These are phyloP conservation scores for Volvox carteri DNA, from an alignment of 163 green algal species.

Conservation along the genomic window DNA sequence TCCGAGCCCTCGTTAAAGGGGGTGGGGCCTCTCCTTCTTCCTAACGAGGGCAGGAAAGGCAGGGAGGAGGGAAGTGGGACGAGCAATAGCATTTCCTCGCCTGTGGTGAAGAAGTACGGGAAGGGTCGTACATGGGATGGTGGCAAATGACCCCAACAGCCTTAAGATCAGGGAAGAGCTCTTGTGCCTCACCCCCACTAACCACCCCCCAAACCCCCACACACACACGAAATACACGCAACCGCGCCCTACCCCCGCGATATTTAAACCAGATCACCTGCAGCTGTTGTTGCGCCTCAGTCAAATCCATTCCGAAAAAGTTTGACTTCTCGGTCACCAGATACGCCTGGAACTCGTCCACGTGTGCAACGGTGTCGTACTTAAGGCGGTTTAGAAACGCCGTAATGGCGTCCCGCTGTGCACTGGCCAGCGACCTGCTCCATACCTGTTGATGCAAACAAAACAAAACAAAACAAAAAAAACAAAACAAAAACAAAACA, in stretches of 20 bases:
- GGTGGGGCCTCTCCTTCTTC: too few species aligned
- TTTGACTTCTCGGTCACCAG: slow-evolving; percentile 55
- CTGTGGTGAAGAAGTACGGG: background rate
- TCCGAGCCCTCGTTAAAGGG: too few species aligned
- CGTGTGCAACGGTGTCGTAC: slow-evolving; percentile 26
- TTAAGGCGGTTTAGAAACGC: slow-evolving; percentile 48
- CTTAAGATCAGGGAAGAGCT: too few species aligned
- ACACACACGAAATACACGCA: too few species aligned
- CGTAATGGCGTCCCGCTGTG: slow-evolving; percentile 16
- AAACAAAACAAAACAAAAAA: too few species aligned
- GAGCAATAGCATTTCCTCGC: too few species aligned
- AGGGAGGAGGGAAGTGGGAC: background rate
- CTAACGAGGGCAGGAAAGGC: background rate
- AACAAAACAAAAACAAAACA: too few species aligned
- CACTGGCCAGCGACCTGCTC: background rate
- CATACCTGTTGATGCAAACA: slow-evolving; percentile 10
- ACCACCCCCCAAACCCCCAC: too few species aligned
- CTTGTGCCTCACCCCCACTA: too few species aligned
- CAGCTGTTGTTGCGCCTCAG: slow-evolving; percentile 18
- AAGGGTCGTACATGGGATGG: background rate
- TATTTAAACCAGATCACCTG: too few species aligned
- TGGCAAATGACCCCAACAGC: background rate
- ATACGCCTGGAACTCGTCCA: slow-evolving; percentile 55
- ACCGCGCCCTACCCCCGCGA: too few species aligned
- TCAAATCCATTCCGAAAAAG: slow-evolving; percentile 57